Percentiles rank a stretch among this genome's conserved stretches.
phyloP scores from a whole-genome alignment of 441 rosid genomes.

The Populus hybrid region DNA sequence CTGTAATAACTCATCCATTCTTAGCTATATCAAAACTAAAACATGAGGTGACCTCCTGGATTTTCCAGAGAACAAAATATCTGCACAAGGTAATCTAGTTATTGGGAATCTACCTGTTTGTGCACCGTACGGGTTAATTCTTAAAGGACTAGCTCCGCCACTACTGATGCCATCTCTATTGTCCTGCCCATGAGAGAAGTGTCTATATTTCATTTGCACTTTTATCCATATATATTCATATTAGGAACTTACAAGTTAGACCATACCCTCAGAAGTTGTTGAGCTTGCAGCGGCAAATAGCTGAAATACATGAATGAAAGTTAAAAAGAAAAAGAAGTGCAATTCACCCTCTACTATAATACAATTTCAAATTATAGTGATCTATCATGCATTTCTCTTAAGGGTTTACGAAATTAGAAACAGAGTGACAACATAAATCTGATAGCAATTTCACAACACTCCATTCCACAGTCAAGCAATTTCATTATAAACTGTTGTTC shows the following conservation, averaged over 20 bases:
- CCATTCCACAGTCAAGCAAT: not conserved
- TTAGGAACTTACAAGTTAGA: not conserved
- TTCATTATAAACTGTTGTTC: not conserved
- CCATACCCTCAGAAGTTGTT: not conserved
- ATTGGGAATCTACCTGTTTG: slow-evolving; percentile 10
- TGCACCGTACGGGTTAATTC: not conserved
- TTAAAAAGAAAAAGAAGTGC: not conserved
- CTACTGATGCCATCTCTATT: slow-evolving; percentile 7
- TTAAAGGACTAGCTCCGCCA: slow-evolving; percentile 1
- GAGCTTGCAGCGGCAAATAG: slow-evolving; percentile 14
- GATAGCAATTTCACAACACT: not conserved
- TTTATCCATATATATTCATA: not conserved
- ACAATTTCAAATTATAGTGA: not conserved
- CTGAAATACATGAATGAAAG: slow-evolving; percentile 22
- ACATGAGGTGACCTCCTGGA: not conserved
- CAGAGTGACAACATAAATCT: not conserved
- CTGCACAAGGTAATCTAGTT: slow-evolving; percentile 17
- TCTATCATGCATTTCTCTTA: not conserved
- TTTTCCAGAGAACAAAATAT: slow-evolving; percentile 12
- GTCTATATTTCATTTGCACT: not conserved
- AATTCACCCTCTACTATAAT: not conserved
- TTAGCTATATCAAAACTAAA: not conserved
- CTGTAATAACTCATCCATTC: not conserved
- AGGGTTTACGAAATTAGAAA: not conserved
- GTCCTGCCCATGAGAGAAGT: slow-evolving; percentile 1